A percentile compares a stretch with the other conserved stretches of the same genome.
These are phyloP conservation scores for Chlamydomonas sphaeroides DNA, from an alignment of 139 green algal species.

Conservation along the genomic window DNA sequence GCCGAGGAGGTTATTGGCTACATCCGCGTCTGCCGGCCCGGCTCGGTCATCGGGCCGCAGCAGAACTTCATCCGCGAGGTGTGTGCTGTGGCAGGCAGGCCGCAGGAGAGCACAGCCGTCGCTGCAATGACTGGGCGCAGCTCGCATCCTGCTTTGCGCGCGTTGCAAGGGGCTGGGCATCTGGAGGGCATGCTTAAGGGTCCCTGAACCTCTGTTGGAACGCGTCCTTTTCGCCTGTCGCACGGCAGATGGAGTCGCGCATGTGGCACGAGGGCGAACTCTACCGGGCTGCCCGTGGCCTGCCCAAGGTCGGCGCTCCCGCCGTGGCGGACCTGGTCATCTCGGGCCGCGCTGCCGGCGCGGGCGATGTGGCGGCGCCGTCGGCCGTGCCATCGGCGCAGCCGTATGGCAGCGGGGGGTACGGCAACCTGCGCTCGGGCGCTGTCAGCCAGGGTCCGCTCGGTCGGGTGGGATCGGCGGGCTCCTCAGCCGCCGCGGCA, in stretches of 20 bases:
- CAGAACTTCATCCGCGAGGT: conserved; percentile 89
- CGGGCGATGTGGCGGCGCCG: background rate
- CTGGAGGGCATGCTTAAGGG: background rate
- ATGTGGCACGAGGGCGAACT: conserved; percentile 68
- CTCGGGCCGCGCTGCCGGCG: conserved; percentile 16
- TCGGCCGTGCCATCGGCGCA: background rate
- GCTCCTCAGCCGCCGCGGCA: too few species aligned
- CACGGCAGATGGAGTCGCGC: conserved; percentile 30
- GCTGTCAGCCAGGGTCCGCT: background rate
- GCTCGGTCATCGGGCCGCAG: conserved; percentile 93
- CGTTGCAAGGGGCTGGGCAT: too few species aligned
- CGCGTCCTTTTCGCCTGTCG: background rate
- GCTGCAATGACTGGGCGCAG: too few species aligned
- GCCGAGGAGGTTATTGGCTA: conserved; percentile 91
- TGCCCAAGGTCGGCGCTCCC: conserved; percentile 39
- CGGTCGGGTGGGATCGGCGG: background rate
- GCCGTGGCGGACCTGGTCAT: conserved; percentile 40
- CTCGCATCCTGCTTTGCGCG: too few species aligned
- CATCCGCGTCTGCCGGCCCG: conserved; percentile 90
- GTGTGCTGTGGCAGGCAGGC: too few species aligned
- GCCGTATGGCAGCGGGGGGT: too few species aligned
- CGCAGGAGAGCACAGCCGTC: too few species aligned
- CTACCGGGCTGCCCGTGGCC: conserved; percentile 40
- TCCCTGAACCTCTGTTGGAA: background rate
- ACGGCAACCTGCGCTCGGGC: background rate